Conservation (phyloP, 2,329 filamentous ascomycete species). For the Alternaria arborescens region DNA sequence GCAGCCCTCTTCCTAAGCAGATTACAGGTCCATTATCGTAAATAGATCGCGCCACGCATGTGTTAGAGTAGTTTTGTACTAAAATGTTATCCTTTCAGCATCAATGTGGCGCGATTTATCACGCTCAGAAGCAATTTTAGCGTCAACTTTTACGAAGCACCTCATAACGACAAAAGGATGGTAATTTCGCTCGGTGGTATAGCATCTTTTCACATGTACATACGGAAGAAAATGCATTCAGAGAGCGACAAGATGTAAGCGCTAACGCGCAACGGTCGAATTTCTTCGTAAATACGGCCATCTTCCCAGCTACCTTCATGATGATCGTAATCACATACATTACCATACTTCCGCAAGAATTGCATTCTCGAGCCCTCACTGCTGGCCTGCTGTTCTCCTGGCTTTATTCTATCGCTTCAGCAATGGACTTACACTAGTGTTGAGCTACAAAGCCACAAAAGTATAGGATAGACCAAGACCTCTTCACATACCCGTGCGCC, state of each 20-base stretch:
- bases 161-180: neutral
- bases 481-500: neutral
- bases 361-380: neutral
- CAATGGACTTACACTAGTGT: neutral
- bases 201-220: neutral
- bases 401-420: neutral
- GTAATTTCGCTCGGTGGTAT: neutral
- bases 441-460: neutral
- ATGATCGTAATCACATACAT: neutral
- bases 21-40: neutral
- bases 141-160: neutral
- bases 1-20: neutral
- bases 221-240: neutral
- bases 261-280: neutral
- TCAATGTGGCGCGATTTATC: neutral
- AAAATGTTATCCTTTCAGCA: neutral
- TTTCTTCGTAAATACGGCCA: neutral
- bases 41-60: neutral
- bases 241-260: neutral
- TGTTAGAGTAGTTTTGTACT: neutral
- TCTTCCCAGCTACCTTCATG: neutral
- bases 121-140: neutral
- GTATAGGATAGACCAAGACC: neutral
- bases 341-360: neutral
- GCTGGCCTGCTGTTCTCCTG: neutral